Evolutionary conservation across 148 eudicot genomes (phyloP).

Genomic region (Amaranthus cruentus): DNA sequence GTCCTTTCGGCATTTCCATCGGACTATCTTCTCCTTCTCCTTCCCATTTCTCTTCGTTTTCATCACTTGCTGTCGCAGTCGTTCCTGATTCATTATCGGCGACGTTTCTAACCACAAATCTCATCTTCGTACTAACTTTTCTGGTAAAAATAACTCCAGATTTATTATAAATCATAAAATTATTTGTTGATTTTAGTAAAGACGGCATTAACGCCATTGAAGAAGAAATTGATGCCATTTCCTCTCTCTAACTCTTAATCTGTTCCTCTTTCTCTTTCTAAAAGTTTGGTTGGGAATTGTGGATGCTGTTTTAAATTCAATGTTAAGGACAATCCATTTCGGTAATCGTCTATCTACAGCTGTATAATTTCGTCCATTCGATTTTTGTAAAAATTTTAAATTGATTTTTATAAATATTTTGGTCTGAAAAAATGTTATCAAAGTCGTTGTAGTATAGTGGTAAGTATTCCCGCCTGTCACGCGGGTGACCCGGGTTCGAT

Average conservation of each 20-base stretch:
- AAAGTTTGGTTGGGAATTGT: not conserved
- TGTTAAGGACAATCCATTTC: too few relatives aligned
- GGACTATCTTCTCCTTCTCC: slow-evolving; percentile 14
- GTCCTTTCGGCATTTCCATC: slow-evolving; percentile 45
- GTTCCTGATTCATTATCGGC: slow-evolving; percentile 17
- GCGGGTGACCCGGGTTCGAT: slow-evolving; percentile 99
- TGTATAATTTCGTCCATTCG: slow-evolving; percentile 10
- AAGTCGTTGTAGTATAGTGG: slow-evolving; percentile 99
- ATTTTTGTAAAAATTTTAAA: not conserved
- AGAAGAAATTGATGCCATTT: slow-evolving; percentile 15
- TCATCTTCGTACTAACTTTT: not conserved
- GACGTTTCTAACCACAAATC: slow-evolving; percentile 24
- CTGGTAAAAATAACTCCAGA: not conserved
- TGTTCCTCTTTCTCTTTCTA: not conserved
- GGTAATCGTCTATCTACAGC: slow-evolving; percentile 3
- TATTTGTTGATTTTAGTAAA: not conserved
- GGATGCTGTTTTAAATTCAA: not conserved
- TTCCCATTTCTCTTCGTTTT: slow-evolving; percentile 12
- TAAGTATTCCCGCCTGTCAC: slow-evolving; percentile 99
- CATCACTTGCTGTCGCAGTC: slow-evolving; percentile 8
- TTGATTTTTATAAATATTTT: too few relatives aligned
- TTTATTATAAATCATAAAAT: not conserved
- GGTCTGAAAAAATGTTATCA: not conserved
- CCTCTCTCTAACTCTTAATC: not conserved
- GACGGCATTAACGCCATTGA: slow-evolving; percentile 1